phyloP scores from a whole-genome alignment of 805 yeast genomes.

The Wickerhamiella sergipiensis region DNA sequence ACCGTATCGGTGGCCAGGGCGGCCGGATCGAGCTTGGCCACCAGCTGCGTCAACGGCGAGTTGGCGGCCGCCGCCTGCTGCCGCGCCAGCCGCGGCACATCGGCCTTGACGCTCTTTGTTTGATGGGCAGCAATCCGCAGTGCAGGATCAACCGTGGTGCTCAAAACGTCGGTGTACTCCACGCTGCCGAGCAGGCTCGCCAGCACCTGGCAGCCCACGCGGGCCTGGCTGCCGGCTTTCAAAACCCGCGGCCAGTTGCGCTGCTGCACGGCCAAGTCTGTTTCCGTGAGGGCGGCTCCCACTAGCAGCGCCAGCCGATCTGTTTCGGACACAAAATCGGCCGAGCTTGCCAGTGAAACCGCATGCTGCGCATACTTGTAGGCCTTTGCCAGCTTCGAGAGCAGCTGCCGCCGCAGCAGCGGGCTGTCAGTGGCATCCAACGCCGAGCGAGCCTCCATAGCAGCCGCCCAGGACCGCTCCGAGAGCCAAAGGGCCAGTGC shows the following conservation, averaged over 20 bases:
- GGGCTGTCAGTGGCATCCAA: conserved; percentile 38
- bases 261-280: conserved; percentile 36
- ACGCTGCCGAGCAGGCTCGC: conserved; percentile 21
- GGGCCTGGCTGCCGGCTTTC: conserved; percentile 42
- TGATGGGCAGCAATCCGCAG: conserved; percentile 41
- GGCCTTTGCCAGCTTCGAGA: conserved; percentile 58
- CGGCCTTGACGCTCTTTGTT: conserved; percentile 22
- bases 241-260: conserved; percentile 45
- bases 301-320: conserved; percentile 16
- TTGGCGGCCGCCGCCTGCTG: conserved; percentile 26
- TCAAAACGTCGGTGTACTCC: conserved; percentile 42
- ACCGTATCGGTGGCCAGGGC: conserved; percentile 16
- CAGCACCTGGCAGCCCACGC: conserved; percentile 46
- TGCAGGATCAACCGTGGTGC: conserved; percentile 51
- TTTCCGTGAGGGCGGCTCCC: conserved; percentile 36
- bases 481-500: conserved; percentile 48
- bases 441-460: conserved; percentile 45
- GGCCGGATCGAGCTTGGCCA: conserved; percentile 25
- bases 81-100: conserved; percentile 38
- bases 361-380: conserved; percentile 32
- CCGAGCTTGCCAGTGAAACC: conserved; percentile 8
- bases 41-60: conserved; percentile 29
- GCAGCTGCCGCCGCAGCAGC: conserved; percentile 26
- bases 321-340: conserved; percentile 9
- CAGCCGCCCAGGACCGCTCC: conserved; percentile 64